Base-by-base conservation (phyloP, 208 protist species). In the Endotrypanum monterogeii region DNA sequence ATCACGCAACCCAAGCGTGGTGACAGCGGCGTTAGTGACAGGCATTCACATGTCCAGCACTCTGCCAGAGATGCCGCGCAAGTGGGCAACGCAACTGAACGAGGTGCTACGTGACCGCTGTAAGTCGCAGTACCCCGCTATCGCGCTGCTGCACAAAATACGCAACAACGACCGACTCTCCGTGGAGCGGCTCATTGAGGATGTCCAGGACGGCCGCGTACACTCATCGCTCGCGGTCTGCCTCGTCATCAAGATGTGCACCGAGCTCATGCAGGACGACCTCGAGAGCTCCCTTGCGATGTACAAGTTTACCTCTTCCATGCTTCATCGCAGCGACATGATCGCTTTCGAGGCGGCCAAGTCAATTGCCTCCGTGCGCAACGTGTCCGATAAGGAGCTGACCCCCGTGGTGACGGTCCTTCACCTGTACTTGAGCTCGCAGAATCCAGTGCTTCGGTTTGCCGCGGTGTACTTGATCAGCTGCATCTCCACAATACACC, bases 321-420 rank as follows among this genome's bases (percentile, higher is more conserved):
- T 93, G 81, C 79, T 99, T 73, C 89, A 98, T 61, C 92, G 87
- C 77, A 98, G 84, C 76, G 98, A 99, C 70, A 91, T 99, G 83
- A 98, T 99, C 57, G 91, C 98, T n/a, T 98, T 99, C 76, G 98
- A 99, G 89, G 98, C 98, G 18, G 91, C 98, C 18, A 94, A 97
- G 78, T 93, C 96, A 1, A 97, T 99, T 46, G 99, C 97, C 85
- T 91, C 83, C 12, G 82, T 99, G 41, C 84, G 83, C 16, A 94
- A 94, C 71, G 78, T 98, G 30, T 91, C 91, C 25, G 77, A 86
- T 16, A 90, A 94, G 74, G 95, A 99, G 75, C 78, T 99, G 7
- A 89, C 89, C 2, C 94, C 98, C 3, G 96, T 96, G 58, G 94
- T 99, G 48, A 88, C 94, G 35, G 92, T 94, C 56, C 87, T 99